phyloP scores from a whole-genome alignment of 108 stramenopile genomes.

The Thalassiosira profunda region DNA sequence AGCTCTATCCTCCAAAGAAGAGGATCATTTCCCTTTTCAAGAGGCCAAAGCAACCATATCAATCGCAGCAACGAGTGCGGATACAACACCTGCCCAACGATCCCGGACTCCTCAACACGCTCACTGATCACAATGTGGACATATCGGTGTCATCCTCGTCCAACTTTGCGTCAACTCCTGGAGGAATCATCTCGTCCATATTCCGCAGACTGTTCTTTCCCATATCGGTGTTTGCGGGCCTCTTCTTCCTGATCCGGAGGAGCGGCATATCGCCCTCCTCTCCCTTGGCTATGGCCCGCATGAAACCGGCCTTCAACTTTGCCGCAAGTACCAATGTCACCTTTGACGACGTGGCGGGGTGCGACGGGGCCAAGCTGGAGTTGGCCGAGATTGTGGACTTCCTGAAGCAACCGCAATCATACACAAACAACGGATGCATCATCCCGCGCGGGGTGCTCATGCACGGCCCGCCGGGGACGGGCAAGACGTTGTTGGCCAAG shows the following conservation, averaged over 20 bases:
- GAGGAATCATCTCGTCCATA: constrained; percentile 16
- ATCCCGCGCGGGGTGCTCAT: constrained; percentile 95
- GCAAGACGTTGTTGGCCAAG: constrained; percentile 99
- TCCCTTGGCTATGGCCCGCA: constrained; percentile 46
- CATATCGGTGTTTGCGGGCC: constrained; percentile 79
- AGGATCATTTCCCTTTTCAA: constrained; percentile 11
- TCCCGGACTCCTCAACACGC: constrained; percentile 84
- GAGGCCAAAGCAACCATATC: neutral
- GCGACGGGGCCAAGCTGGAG: constrained; percentile 95
- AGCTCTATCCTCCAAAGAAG: constrained; percentile 2
- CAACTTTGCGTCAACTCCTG: neutral
- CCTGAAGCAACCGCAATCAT: constrained; percentile 92
- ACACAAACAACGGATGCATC: constrained; percentile 87
- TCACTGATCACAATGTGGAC: constrained; percentile 84
- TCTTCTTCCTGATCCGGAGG: constrained; percentile 89
- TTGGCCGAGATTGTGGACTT: constrained; percentile 98
- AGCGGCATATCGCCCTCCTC: neutral
- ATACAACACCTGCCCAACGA: constrained; percentile 94
- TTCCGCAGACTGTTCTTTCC: constrained; percentile 74
- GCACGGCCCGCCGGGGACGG: constrained; percentile 99
- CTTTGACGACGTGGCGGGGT: constrained; percentile 98
- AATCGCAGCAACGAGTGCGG: constrained; percentile 53
- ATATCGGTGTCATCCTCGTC: constrained; percentile 32
- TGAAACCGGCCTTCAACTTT: constrained; percentile 60
- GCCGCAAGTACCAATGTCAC: constrained; percentile 87